Conservation (phyloP, 2,329 filamentous ascomycete species). For the Calonectria hongkongensis region DNA sequence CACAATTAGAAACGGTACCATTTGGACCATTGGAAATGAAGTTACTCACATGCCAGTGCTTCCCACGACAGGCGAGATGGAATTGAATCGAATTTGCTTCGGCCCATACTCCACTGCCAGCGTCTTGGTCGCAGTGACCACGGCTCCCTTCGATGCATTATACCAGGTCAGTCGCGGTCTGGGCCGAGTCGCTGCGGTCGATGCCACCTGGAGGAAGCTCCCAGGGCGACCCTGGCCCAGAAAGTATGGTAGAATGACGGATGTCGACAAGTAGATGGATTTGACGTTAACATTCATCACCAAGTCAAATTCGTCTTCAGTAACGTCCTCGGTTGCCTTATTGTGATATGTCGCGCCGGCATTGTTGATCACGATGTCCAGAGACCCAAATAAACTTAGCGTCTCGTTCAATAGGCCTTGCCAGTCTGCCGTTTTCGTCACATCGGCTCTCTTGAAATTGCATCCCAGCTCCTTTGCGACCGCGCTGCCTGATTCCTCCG, state of each 20-base stretch:
- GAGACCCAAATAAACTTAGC: slow-evolving; percentile 67
- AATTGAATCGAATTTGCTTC: slow-evolving; percentile 83
- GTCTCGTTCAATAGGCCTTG: slow-evolving; percentile 66
- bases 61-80: slow-evolving; percentile 81
- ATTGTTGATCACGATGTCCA: slow-evolving; percentile 78
- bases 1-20: background rate
- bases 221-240: slow-evolving; percentile 74
- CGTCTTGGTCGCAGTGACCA: slow-evolving; percentile 74
- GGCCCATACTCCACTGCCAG: slow-evolving; percentile 84
- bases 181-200: slow-evolving; percentile 76
- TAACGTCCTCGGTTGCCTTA: slow-evolving; percentile 78
- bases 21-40: background rate
- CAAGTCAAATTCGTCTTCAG: slow-evolving; percentile 79
- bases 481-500: slow-evolving; percentile 69
- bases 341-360: slow-evolving; percentile 76
- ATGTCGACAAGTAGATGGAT: slow-evolving; percentile 77
- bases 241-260: slow-evolving; percentile 77
- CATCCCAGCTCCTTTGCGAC: slow-evolving; percentile 67
- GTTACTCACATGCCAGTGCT: slow-evolving; percentile 75
- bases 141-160: slow-evolving; percentile 80
- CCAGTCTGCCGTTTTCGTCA: slow-evolving; percentile 73
- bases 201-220: slow-evolving; percentile 79
- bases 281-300: slow-evolving; percentile 83
- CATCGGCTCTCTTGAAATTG: slow-evolving; percentile 67
- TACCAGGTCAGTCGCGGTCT: slow-evolving; percentile 81